Evolutionary conservation across 805 yeast genomes (phyloP), one percentile per base, ranked within the genome.

Genomic region (Ogataea nitratoaversa): DNA sequence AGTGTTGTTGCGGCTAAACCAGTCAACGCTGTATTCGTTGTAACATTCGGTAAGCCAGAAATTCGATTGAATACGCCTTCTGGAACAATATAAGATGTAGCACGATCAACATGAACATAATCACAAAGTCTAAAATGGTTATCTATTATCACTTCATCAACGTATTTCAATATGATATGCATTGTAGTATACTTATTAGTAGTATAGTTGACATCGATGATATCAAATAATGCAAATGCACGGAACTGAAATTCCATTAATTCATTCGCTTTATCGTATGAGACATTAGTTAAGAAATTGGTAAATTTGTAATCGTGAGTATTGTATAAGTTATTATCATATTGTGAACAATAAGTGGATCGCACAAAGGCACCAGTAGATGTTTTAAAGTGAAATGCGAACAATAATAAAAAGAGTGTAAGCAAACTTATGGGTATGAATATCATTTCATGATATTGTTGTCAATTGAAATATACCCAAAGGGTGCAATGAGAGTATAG

Each of bases 101-200:
- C 34, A 25, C 44, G 50, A 30, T 52, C 50, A n/a, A 54, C 50
- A 7, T 42, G 18, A 8, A 52, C 47, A 36, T 49, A 48, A 19
- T 64, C 65, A 53, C 81, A 76, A 30, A 76, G 59, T 17, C 78
- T 54, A 17, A 59, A 47, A 45, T 67, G 67, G 29, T 68, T 67
- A 42, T 64, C 66, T 9, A 62, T 49, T 7, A 73, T 52, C 19
- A 57, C 53, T 32, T 68, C 67, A 14, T 74, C 78, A 55, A 65
- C 62, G 48, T 68, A 74, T 34, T 62, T 63, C 8, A 74, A 56
- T 28, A 63, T 60, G 11, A 72, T 70, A 38, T 72, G 76, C 32
- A 76, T 53, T 2, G 78, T 72, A 8, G 80, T 72, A 50, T 56
- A 74, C 46, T 58, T 65, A 53, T 74, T 73, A 1, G 79, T 68